Evolutionary conservation across 495 filamentous ascomycete genomes (phyloP), one percentile per base, ranked within the genome.

Genomic region (Echria macrotheca): DNA sequence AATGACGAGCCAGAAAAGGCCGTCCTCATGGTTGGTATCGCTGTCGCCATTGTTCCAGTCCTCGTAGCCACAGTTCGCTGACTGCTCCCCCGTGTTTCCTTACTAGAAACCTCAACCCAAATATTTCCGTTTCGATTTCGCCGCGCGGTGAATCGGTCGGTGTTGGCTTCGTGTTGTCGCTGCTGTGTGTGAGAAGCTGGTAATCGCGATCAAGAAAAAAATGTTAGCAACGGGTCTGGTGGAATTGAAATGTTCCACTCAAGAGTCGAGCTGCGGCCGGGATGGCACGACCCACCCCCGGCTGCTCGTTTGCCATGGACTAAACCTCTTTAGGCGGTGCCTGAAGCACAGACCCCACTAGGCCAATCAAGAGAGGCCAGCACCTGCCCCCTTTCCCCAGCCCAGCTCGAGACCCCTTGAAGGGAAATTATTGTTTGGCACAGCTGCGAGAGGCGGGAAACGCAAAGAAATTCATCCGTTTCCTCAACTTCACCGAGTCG

Each of bases 401-500:
- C 54, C 48, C 55, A 55, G 52, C 55, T 28, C 47, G 51, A 33
- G 56, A 56, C 58, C 62, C 62, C 63, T 69, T 65, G 62, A 35
- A 63, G 57, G 69, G 70, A 71, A 74, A 72, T 74, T 71, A 71
- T 71, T 72, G 61, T 70, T 67, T 67, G 49, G 65, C 61, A 66
- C 46, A 56, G 52, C 65, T 64, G 64, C 63, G 43, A 53, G 44
- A 60, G 60, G 59, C 61, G 54, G 61, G 56, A 64, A 65, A 57
- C 58, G 56, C 58, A 52, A 63, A 53, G 50, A 65, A 59, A 57
- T 50, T 58, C 58, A 39, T 48, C 17, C 33, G 14, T 41, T 41
- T 24, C 56, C 58, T 48, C 51, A 56, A 50, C 44, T 40, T 54
- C 52, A 37, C 48, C 42, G 19, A 40, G 47, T 35, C 36, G 38